Evolutionary conservation across 2,329 filamentous ascomycete genomes (phyloP), one percentile per base, ranked within the genome.

Genomic region (Hortaea sp.): DNA sequence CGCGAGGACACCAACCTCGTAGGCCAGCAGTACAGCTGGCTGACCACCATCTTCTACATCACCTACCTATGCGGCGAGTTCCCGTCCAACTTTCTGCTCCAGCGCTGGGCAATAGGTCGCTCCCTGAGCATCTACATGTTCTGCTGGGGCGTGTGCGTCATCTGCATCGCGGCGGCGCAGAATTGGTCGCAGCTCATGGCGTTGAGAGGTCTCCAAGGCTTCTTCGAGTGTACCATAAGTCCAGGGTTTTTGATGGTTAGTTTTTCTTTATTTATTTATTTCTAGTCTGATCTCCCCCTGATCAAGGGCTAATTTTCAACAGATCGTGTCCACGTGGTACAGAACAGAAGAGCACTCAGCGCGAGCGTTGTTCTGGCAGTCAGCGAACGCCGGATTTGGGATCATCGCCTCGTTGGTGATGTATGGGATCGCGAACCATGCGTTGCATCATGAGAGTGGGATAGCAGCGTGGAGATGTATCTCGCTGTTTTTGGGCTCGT

Each of bases 1-100:
- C 73, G 73, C 64, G 70, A 76, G 48, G 65, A 68, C 34, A 57
- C 69, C 9, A 45, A 57, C 6, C 57, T 71, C 0, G 49, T 57
- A 0, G 63, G 62, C 0, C 57, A 62, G 1, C 57, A 70, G 38
- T 70, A 69, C 48, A 64, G 58, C 1, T 69, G 65, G 67, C 54
- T 68, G 0, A 66, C 31, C 42, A 67, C 65, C 1, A 60, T 70
- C 10, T 70, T 70, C 50, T 72, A 70, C 47, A 59, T 70, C 43
- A 62, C 67, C 0, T 72, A 68, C 48, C 54, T 67, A 37, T 49
- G 56, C 20, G 63, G 61, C 39, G 63, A 66, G 43, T 66, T 64
- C 34, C 63, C 63, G 1, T 63, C 55, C 5, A 66, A 64, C 49
- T 54, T 65, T 30, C 40, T 64, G 9, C 45, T 64, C 13, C 63